Conservation (phyloP, 257 asterid species). For the Salvia hispanica region DNA sequence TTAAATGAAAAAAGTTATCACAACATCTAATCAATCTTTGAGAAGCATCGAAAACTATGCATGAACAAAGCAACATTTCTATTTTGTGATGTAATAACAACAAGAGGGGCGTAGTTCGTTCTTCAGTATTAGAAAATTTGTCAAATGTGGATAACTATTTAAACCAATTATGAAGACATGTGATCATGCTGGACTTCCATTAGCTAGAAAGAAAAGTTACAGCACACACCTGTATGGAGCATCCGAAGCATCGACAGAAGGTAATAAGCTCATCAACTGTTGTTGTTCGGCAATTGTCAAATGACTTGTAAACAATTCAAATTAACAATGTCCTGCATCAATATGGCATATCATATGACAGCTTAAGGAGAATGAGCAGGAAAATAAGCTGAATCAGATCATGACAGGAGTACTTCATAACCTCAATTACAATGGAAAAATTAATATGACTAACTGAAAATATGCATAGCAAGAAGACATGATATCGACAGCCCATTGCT, state of each 20-base stretch:
- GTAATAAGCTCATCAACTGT: conserved; percentile 59
- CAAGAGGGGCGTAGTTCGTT: conserved; percentile 1
- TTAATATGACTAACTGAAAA: neutral
- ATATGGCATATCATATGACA: conserved; percentile 11
- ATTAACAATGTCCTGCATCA: conserved; percentile 64
- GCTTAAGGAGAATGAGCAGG: neutral
- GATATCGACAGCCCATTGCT: no score
- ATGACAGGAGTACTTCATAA: conserved; percentile 9
- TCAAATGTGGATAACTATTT: conserved; percentile 4
- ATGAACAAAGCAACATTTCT: neutral
- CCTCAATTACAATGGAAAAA: neutral
- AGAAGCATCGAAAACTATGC: conserved; percentile 12
- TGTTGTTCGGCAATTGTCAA: conserved; percentile 61
- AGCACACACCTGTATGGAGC: conserved; percentile 57
- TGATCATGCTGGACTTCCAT: neutral
- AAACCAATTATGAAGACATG: neutral
- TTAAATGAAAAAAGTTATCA: neutral
- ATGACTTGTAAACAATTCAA: conserved; percentile 49
- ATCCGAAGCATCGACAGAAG: conserved; percentile 57
- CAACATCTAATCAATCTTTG: conserved; percentile 11
- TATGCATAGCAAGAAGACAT: no score
- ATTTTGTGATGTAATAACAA: neutral
- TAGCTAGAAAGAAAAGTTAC: conserved; percentile 12
- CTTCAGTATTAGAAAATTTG: conserved; percentile 4
- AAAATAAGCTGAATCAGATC: conserved; percentile 20